Evolutionary conservation across 2,329 filamentous ascomycete species (phyloP).

Genomic region (Penicillium corylophilum): DNA sequence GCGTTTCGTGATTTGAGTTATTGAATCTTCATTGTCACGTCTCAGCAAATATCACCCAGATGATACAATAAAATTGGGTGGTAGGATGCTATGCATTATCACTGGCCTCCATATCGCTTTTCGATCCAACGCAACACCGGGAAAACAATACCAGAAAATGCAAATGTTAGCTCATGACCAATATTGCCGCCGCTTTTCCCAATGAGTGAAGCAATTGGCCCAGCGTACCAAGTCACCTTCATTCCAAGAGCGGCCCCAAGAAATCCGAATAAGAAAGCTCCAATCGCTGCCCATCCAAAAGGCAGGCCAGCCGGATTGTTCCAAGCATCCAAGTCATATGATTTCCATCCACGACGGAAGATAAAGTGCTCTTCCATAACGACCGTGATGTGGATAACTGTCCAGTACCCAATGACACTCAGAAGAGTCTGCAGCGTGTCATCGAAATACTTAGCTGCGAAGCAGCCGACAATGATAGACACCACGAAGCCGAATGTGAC

Average conservation of each 20-base stretch:
- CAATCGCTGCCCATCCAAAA: slow-evolving; percentile 37
- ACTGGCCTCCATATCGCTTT: slow-evolving; percentile 28
- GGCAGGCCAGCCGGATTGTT: slow-evolving; percentile 27
- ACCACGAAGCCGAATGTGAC: slow-evolving; percentile 36
- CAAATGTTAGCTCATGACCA: slow-evolving; percentile 36
- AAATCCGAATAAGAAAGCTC: slow-evolving; percentile 33
- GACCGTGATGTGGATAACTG: slow-evolving; percentile 40
- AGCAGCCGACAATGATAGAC: slow-evolving; percentile 35
- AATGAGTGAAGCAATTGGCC: slow-evolving; percentile 32
- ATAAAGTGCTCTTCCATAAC: slow-evolving; percentile 37
- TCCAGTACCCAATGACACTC: slow-evolving; percentile 52
- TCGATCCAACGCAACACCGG: slow-evolving; percentile 31
- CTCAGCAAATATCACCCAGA: too few species aligned
- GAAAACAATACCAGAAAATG: slow-evolving; percentile 31
- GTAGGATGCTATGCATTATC: neutral
- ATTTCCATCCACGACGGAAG: slow-evolving; percentile 33
- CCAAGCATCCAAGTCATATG: slow-evolving; percentile 38
- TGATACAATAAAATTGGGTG: neutral
- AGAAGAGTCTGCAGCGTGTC: slow-evolving; percentile 48
- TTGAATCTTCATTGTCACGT: too few species aligned
- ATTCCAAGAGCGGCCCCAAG: slow-evolving; percentile 35
- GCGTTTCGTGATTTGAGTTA: slow-evolving; percentile 19
- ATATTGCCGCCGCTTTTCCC: slow-evolving; percentile 34
- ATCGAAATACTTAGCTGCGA: slow-evolving; percentile 32
- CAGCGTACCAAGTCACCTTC: slow-evolving; percentile 37